These are phyloP conservation scores for Talaromyces sp. DNA, from an alignment of 2,329 filamentous ascomycete species.

Conservation along the genomic window DNA sequence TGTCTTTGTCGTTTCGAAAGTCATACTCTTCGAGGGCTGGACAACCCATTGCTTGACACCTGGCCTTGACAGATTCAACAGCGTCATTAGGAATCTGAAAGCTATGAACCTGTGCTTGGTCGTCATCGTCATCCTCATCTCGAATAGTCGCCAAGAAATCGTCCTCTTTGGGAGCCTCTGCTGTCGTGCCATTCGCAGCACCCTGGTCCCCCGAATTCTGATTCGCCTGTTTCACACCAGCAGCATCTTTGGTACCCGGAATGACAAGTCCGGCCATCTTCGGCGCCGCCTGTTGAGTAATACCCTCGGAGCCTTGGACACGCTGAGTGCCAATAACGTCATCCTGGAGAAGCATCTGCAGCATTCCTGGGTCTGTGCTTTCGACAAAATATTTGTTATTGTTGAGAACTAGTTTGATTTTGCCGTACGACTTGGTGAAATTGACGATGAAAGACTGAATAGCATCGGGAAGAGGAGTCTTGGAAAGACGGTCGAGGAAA, in stretches of 20 bases:
- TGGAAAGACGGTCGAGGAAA: conserved; percentile 81
- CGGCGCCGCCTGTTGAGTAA: conserved; percentile 76
- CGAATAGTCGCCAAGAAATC: conserved; percentile 66
- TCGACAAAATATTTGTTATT: conserved; percentile 94
- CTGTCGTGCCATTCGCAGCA: conserved; percentile 32
- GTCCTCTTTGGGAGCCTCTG: conserved; percentile 50
- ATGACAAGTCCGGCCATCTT: conserved; percentile 87
- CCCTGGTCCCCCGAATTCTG: conserved; percentile 29
- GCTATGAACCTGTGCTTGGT: conserved; percentile 82
- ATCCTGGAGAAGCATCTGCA: conserved; percentile 83
- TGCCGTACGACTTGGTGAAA: conserved; percentile 87
- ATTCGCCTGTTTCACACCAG: conserved; percentile 72
- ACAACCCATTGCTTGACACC: conserved; percentile 78
- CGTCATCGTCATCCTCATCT: conserved; percentile 76
- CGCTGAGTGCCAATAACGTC: conserved; percentile 74
- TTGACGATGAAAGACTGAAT: conserved; percentile 75
- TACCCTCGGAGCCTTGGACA: conserved; percentile 66
- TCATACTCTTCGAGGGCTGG: conserved; percentile 96
- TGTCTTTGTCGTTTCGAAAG: conserved; percentile 84
- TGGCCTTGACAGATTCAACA: conserved; percentile 83
- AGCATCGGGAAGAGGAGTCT: conserved; percentile 77
- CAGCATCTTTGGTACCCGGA: conserved; percentile 88
- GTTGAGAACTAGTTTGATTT: conserved; percentile 90
- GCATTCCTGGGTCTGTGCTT: conserved; percentile 78
- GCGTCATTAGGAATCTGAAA: conserved; percentile 83